phyloP scores from a whole-genome alignment of 352 stramenopile species.

The Plasmopara viticola region DNA sequence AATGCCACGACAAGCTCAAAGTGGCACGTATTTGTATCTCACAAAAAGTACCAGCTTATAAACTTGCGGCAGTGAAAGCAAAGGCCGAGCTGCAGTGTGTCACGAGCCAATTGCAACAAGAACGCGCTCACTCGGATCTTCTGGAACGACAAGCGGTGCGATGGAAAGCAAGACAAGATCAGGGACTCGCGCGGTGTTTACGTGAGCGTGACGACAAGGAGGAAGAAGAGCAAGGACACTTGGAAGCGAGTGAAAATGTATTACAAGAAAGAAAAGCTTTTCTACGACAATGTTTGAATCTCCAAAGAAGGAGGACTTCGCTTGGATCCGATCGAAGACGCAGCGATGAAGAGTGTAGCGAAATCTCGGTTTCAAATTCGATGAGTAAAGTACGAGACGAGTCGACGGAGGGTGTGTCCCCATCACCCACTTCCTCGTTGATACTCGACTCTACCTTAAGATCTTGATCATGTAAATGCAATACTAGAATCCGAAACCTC shows the following conservation, averaged over 20 bases:
- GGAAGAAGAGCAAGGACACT: neutral
- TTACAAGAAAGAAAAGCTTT: slow-evolving; percentile 17
- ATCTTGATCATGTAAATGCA: neutral
- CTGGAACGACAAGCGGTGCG: slow-evolving; percentile 25
- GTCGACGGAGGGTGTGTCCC: neutral
- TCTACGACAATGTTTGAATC: slow-evolving; percentile 11
- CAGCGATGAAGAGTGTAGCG: too few species aligned
- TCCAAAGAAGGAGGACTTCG: neutral
- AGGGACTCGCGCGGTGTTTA: slow-evolving; percentile 10
- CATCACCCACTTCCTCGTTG: neutral
- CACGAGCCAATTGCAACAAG: slow-evolving; percentile 32
- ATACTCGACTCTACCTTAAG: neutral
- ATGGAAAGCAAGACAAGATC: slow-evolving; percentile 21
- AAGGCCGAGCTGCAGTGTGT: slow-evolving; percentile 31
- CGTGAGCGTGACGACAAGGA: slow-evolving; percentile 10
- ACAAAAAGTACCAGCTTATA: slow-evolving; percentile 23
- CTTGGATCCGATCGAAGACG: too few species aligned
- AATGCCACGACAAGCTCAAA: slow-evolving; percentile 11
- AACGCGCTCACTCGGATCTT: slow-evolving; percentile 24
- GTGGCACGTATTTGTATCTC: slow-evolving; percentile 10
- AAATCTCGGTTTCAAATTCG: too few species aligned
- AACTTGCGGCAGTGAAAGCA: slow-evolving; percentile 32
- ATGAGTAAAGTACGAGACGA: neutral
- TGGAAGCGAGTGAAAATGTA: neutral
- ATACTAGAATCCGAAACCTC: too few species aligned